phyloP scores from a whole-genome alignment of 2,329 filamentous ascomycete species.

The Chaetomiaceae sp. region DNA sequence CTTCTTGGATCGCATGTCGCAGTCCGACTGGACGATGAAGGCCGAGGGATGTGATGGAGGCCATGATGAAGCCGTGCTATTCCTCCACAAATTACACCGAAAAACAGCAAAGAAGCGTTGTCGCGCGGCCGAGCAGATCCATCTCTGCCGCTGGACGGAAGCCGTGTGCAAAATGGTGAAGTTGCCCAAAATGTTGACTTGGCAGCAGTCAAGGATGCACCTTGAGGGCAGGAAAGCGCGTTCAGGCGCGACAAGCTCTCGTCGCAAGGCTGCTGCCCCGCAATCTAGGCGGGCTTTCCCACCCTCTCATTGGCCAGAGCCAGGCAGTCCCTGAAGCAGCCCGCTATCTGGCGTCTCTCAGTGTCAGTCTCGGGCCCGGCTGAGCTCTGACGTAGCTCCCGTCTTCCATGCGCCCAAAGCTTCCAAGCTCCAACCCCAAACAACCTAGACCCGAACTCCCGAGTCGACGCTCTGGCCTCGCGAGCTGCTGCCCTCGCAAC shows the following conservation, averaged over 20 bases:
- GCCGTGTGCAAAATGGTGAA: too few relatives aligned
- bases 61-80: slow-evolving; percentile 54
- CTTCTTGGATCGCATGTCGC: slow-evolving; percentile 76
- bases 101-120: background rate
- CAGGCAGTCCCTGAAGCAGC: slow-evolving; percentile 14
- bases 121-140: background rate
- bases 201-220: background rate
- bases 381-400: slow-evolving; percentile 30
- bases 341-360: background rate
- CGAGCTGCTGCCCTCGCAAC: background rate
- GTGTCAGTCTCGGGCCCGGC: background rate
- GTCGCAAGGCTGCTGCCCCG: slow-evolving; percentile 18
- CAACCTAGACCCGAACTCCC: background rate
- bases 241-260: background rate
- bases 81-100: slow-evolving; percentile 3
- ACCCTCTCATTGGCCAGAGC: slow-evolving; percentile 23
- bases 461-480: background rate
- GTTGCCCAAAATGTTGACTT: background rate
- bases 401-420: slow-evolving; percentile 16
- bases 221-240: slow-evolving; percentile 13
- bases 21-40: slow-evolving; percentile 84
- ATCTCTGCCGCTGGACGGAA: slow-evolving; percentile 2
- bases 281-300: slow-evolving; percentile 8
- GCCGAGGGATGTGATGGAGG: slow-evolving; percentile 83
- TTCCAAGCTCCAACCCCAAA: slow-evolving; percentile 6